These are phyloP conservation scores for Ogataea nonfermentans DNA, from an alignment of 805 yeast genomes.

Conservation along the genomic window DNA sequence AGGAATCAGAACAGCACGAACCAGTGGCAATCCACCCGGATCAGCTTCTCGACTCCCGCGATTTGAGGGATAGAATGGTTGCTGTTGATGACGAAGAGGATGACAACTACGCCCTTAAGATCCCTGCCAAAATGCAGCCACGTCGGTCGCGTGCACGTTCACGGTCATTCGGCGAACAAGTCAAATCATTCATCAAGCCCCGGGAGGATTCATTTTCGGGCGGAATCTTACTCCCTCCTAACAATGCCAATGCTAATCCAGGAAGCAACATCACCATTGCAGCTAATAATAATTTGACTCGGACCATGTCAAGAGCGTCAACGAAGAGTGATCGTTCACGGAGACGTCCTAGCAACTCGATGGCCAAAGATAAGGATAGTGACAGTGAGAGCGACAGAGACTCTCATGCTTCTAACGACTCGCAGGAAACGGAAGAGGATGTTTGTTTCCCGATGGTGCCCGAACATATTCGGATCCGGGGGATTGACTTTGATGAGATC, in stretches of 20 bases:
- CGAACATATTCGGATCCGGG: conserved; percentile 57
- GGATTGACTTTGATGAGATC: conserved; percentile 88
- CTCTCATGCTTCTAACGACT: conserved; percentile 71
- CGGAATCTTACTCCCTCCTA: conserved; percentile 31
- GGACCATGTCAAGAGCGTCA: conserved; percentile 33
- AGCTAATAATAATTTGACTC: conserved; percentile 23
- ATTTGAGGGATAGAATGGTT: conserved; percentile 30
- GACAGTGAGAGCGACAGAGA: conserved; percentile 57
- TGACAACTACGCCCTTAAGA: conserved; percentile 26
- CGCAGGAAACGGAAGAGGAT: conserved; percentile 94
- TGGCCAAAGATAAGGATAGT: conserved; percentile 7
- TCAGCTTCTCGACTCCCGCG: conserved; percentile 28
- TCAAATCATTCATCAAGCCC: conserved; percentile 36
- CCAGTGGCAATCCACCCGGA: conserved; percentile 20
- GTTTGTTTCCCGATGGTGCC: conserved; percentile 93
- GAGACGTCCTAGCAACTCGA: conserved; percentile 18
- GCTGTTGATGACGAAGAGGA: conserved; percentile 31
- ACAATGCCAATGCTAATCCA: conserved; percentile 5
- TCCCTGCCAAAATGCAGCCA: conserved; percentile 16
- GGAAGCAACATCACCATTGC: conserved; percentile 18
- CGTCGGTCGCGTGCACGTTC: conserved; percentile 32
- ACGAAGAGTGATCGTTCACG: conserved; percentile 28
- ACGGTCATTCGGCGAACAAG: conserved; percentile 44
- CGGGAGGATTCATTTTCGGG: conserved; percentile 32
- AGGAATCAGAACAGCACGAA: conserved; percentile 9